A percentile compares a stretch with the other conserved stretches of the same genome.
Conservation (phyloP, 345 rosid species). For the Euphorbia peplus region DNA sequence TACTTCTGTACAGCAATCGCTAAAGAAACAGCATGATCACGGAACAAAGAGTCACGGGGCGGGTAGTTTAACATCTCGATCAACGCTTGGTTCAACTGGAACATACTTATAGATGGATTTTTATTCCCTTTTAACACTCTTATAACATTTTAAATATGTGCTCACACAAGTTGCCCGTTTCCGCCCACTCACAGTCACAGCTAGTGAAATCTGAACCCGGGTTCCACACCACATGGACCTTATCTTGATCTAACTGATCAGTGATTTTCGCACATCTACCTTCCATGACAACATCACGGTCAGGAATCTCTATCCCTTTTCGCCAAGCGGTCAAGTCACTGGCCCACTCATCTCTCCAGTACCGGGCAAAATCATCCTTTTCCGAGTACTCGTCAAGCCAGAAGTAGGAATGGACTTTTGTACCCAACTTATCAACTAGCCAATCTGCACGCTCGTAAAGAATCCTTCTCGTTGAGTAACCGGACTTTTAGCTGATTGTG, state of each 20-base stretch:
- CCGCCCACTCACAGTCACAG: slow-evolving; percentile 82
- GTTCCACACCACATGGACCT: slow-evolving; percentile 61
- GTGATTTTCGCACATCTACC: slow-evolving; percentile 54
- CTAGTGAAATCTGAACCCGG: slow-evolving; percentile 75
- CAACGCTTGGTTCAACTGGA: slow-evolving; percentile 62
- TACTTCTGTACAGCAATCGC: slow-evolving; percentile 57
- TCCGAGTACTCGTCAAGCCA: slow-evolving; percentile 94
- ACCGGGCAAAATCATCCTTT: slow-evolving; percentile 71
- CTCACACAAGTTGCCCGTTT: slow-evolving; percentile 77
- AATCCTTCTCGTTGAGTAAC: slow-evolving; percentile 65
- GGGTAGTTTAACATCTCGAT: slow-evolving; percentile 54
- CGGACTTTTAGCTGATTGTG: slow-evolving; percentile 79
- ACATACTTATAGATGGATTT: slow-evolving; percentile 49
- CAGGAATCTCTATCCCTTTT: slow-evolving; percentile 65
- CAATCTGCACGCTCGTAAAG: slow-evolving; percentile 82
- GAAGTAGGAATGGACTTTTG: slow-evolving; percentile 86
- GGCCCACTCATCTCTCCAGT: slow-evolving; percentile 85
- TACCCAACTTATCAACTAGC: slow-evolving; percentile 90
- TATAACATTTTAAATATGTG: slow-evolving; percentile 72
- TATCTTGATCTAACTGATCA: slow-evolving; percentile 49
- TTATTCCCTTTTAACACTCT: slow-evolving; percentile 39
- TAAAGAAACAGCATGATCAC: slow-evolving; percentile 75
- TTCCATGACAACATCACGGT: slow-evolving; percentile 56
- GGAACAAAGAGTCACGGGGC: slow-evolving; percentile 65
- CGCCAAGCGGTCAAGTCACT: slow-evolving; percentile 87